A percentile compares a stretch with the other conserved stretches of the same genome.
Conservation (phyloP, 108 stramenopile genomes). For the Conticribra guillardii region DNA sequence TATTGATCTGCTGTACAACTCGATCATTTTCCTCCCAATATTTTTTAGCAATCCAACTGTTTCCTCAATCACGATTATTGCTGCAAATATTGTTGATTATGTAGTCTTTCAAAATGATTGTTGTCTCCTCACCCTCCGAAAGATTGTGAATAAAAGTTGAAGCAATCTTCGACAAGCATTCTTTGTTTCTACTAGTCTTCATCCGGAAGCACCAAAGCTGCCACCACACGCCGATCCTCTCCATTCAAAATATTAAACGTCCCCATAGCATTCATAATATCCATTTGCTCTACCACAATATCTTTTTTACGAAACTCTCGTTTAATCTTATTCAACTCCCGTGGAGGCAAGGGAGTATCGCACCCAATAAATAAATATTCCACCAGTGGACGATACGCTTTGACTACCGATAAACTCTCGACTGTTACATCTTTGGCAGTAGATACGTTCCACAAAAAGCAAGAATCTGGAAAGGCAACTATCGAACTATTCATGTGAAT, state of each 20-base stretch:
- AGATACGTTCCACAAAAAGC: conserved; percentile 70
- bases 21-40: too few species aligned
- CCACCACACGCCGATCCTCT: conserved; percentile 80
- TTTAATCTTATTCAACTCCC: conserved; percentile 58
- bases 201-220: conserved; percentile 57
- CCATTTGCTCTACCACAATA: conserved; percentile 70
- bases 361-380: conserved; percentile 82
- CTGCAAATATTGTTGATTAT: too few species aligned
- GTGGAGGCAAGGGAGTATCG: conserved; percentile 47
- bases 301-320: conserved; percentile 34
- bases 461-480: conserved; percentile 64
- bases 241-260: conserved; percentile 90
- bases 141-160: too few species aligned
- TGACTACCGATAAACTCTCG: conserved; percentile 61
- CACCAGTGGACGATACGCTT: conserved; percentile 53
- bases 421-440: conserved; percentile 56
- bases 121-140: too few species aligned
- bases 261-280: conserved; percentile 78
- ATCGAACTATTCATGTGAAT: conserved; percentile 74
- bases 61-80: too few species aligned
- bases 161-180: too few species aligned
- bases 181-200: conserved; percentile 10
- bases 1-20: too few species aligned
- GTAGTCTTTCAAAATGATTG: too few species aligned
- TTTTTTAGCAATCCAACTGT: too few species aligned